A percentile compares a stretch with the other conserved stretches of the same genome.
Evolutionary conservation across 1,139 yeast genomes (phyloP).

Genomic region (Taphrina pruni): DNA sequence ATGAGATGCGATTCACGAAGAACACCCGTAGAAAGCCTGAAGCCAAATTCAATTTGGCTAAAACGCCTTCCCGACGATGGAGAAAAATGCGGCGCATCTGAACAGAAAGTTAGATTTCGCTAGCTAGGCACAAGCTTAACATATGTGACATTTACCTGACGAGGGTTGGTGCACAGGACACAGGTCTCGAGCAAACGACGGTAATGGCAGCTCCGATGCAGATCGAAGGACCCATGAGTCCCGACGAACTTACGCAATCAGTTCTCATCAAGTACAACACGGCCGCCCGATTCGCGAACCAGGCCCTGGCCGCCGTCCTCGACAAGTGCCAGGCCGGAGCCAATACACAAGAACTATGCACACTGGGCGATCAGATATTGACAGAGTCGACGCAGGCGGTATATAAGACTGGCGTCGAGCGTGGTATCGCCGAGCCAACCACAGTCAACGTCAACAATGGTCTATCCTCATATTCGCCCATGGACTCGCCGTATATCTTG

Average conservation of each 20-base stretch:
- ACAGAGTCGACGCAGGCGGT: constrained; percentile 32
- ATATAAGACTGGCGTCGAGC: constrained; percentile 52
- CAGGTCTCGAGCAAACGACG: not conserved
- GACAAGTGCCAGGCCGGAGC: constrained; percentile 36
- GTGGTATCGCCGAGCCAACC: constrained; percentile 92
- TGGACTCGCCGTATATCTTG: constrained; percentile 64
- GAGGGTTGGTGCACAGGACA: too few species aligned
- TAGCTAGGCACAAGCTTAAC: not conserved
- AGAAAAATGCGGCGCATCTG: constrained; percentile 17
- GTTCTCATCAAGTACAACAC: constrained; percentile 39
- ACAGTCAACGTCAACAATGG: constrained; percentile 83
- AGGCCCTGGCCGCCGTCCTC: constrained; percentile 31
- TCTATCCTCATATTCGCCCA: constrained; percentile 83
- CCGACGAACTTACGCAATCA: constrained; percentile 15
- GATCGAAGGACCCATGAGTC: constrained; percentile 29
- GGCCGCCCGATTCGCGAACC: constrained; percentile 41
- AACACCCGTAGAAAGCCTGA: not conserved
- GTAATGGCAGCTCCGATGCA: constrained; percentile 24
- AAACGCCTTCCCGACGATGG: not conserved
- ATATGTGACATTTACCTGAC: too few species aligned
- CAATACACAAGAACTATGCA: constrained; percentile 32
- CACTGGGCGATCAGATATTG: constrained; percentile 36
- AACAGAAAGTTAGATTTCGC: not conserved
- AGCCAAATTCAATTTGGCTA: constrained; percentile 7
- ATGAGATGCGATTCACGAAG: too few species aligned